phyloP scores from a whole-genome alignment of 352 stramenopile genomes.

The Pythium grandisporangium region DNA sequence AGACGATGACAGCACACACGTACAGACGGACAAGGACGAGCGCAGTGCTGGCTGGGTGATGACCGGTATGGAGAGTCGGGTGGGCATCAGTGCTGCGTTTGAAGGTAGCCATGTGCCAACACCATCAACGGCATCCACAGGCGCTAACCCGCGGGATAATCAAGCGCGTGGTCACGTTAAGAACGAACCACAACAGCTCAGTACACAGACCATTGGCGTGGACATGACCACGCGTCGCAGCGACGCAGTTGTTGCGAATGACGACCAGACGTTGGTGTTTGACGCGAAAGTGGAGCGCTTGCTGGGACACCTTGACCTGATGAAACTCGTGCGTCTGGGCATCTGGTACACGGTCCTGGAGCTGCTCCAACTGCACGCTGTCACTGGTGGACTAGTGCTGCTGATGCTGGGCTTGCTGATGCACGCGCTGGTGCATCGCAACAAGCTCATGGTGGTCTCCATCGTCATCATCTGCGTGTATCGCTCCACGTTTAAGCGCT shows the following conservation, averaged over 20 bases:
- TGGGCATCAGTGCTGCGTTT: too few species aligned
- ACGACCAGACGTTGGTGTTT: slow-evolving; percentile 45
- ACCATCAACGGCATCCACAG: too few species aligned
- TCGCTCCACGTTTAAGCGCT: slow-evolving; percentile 39
- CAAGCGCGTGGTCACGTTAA: too few species aligned
- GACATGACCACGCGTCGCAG: slow-evolving; percentile 1
- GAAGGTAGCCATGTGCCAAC: too few species aligned
- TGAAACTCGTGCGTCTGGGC: slow-evolving; percentile 37
- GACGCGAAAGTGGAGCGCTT: slow-evolving; percentile 43
- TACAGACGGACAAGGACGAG: background rate
- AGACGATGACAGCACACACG: background rate
- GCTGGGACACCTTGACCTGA: slow-evolving; percentile 41
- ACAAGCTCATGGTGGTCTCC: slow-evolving; percentile 68
- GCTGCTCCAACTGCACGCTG: slow-evolving; percentile 34
- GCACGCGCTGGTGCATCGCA: slow-evolving; percentile 46
- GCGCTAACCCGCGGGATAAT: too few species aligned
- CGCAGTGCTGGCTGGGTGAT: too few species aligned
- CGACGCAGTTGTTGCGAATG: too few species aligned
- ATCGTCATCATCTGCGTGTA: slow-evolving; percentile 61
- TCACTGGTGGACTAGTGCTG: slow-evolving; percentile 31
- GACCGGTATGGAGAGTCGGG: too few species aligned
- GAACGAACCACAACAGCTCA: too few species aligned
- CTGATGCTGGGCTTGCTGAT: slow-evolving; percentile 40
- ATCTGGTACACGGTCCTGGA: slow-evolving; percentile 43
- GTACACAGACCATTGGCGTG: too few species aligned